phyloP scores from a whole-genome alignment of 306 rosid species.

The Elaeagnus macrophylla region DNA sequence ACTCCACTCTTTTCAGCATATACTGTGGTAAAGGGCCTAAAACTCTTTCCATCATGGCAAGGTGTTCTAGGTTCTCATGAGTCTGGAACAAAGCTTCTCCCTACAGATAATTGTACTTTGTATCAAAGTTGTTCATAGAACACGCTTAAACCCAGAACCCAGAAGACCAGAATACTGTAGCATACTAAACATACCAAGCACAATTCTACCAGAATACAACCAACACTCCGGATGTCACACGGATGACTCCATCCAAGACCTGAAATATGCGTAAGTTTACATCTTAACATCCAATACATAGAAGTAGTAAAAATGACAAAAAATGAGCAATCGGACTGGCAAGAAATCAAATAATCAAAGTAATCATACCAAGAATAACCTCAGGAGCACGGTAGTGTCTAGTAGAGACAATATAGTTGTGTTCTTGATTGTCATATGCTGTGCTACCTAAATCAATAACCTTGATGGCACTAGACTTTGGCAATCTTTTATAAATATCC shows the following conservation, averaged over 20 bases:
- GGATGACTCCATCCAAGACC: constrained; percentile 89
- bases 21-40: constrained; percentile 59
- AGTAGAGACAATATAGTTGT: constrained; percentile 69
- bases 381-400: constrained; percentile 89
- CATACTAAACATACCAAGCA: constrained; percentile 47
- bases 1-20: constrained; percentile 67
- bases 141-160: not conserved
- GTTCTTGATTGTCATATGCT: constrained; percentile 62
- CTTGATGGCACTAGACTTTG: constrained; percentile 73
- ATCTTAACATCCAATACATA: not conserved
- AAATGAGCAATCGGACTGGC: not conserved
- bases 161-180: not conserved
- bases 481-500: constrained; percentile 54
- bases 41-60: constrained; percentile 87
- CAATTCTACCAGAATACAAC: constrained; percentile 71
- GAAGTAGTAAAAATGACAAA: not conserved
- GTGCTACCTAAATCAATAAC: constrained; percentile 89
- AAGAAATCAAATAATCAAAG: not conserved
- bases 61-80: constrained; percentile 80
- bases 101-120: constrained; percentile 21
- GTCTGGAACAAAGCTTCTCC: constrained; percentile 88
- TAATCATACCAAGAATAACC: constrained; percentile 66
- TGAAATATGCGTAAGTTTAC: constrained; percentile 4
- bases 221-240: constrained; percentile 81
- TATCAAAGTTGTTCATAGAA: not conserved